phyloP scores from a whole-genome alignment of 1,284 basidiomycete species.

The Exobasidium rhododendri region DNA sequence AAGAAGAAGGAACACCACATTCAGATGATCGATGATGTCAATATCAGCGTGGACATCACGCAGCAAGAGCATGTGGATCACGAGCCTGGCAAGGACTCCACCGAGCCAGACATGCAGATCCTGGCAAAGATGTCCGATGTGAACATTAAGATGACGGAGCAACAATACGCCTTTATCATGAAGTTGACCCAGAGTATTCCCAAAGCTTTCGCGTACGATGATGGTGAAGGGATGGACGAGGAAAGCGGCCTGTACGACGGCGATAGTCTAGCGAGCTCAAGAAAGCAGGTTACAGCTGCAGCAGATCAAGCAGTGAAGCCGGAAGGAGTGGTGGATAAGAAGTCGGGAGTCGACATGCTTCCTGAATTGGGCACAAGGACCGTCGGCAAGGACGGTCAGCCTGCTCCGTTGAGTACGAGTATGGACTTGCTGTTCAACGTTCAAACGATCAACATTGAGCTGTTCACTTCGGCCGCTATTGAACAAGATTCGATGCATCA shows the following conservation, averaged over 20 bases:
- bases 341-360: slow-evolving; percentile 56
- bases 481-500: slow-evolving; percentile 66
- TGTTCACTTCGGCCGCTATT: slow-evolving; percentile 74
- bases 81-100: slow-evolving; percentile 16
- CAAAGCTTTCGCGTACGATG: slow-evolving; percentile 60
- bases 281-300: neutral
- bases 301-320: slow-evolving; percentile 1
- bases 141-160: slow-evolving; percentile 80
- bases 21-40: slow-evolving; percentile 90
- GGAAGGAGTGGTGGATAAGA: neutral
- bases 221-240: slow-evolving; percentile 46
- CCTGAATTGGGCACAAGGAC: slow-evolving; percentile 59
- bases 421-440: slow-evolving; percentile 76
- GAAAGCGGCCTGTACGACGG: slow-evolving; percentile 30
- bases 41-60: slow-evolving; percentile 69
- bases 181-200: slow-evolving; percentile 72
- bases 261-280: neutral
- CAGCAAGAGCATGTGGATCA: slow-evolving; percentile 58
- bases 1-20: slow-evolving; percentile 42
- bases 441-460: slow-evolving; percentile 75
- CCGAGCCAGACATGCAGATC: slow-evolving; percentile 55
- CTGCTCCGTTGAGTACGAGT: slow-evolving; percentile 56
- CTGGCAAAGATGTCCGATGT: slow-evolving; percentile 80
- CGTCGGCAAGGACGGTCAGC: slow-evolving; percentile 29
- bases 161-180: slow-evolving; percentile 80